These are phyloP conservation scores for Caloboletus firmus DNA, from an alignment of 1,284 basidiomycete genomes.

Conservation along the genomic window DNA sequence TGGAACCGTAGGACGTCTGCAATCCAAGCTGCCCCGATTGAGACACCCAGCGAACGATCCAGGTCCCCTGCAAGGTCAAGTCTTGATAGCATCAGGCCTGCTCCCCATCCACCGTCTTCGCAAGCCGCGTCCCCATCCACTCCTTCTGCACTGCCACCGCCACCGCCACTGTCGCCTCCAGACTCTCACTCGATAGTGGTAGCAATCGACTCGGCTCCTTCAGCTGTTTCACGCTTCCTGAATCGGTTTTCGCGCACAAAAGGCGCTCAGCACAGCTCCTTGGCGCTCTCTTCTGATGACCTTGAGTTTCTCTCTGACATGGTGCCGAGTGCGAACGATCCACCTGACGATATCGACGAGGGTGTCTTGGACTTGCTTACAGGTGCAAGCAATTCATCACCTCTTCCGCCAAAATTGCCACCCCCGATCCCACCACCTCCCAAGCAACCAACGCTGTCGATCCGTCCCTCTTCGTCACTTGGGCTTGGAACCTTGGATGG, in stretches of 20 bases:
- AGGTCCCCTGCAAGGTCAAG: conserved; percentile 37
- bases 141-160: conserved; percentile 9
- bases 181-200: conserved; percentile 20
- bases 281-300: conserved; percentile 69
- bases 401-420: conserved; percentile 49
- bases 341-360: conserved; percentile 39
- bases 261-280: conserved; percentile 45
- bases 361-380: conserved; percentile 39
- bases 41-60: conserved; percentile 22
- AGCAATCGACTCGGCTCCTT: conserved; percentile 39
- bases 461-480: conserved; percentile 18
- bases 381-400: conserved; percentile 42
- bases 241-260: conserved; percentile 61
- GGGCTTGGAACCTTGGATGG: conserved; percentile 5
- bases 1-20: conserved; percentile 51
- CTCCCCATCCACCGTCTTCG: conserved; percentile 10
- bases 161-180: no score
- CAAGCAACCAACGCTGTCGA: conserved; percentile 24
- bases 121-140: conserved; percentile 25
- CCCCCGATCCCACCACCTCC: conserved; percentile 47
- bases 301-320: conserved; percentile 75
- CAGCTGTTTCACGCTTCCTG: conserved; percentile 71
- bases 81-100: conserved; percentile 32
- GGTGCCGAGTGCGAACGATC: conserved; percentile 54
- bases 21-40: conserved; percentile 13